Evolutionary conservation across 257 asterid species (phyloP), one percentile per base, ranked within the genome.

Genomic region (Prunella vulgaris): DNA sequence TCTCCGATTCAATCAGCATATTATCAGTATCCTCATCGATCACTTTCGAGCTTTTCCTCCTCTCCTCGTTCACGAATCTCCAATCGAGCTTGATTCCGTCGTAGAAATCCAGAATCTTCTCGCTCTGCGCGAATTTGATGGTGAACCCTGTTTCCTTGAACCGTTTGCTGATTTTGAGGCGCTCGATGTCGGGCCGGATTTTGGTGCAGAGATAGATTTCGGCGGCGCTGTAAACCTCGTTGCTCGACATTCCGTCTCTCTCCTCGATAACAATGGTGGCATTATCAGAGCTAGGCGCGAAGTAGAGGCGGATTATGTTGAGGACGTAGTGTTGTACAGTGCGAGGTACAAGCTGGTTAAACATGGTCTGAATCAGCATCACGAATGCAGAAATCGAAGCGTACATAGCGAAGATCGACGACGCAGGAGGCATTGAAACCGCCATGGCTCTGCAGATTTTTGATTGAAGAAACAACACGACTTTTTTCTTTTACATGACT

Each of bases 381-480:
- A 88, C 28, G 49, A 80, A 78, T 17, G 93, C 85, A 0, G 93
- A 78, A 1, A 83, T 1, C 12, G 97, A 84, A 49, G 93, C 95
- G 76, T 90, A 90, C 5, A 81, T 78, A 0, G 87, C 65, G 70
- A 88, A 90, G 25, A 86, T 54, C 1, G 95, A 74, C 1, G 93
- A 81, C 0, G 89, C 72, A 15, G 90, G 76, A 37, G 95, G 95
- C 51, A 89, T 32, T 10, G 77, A 75, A 5, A 60, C 76, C 3
- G 35, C 77, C 93, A 85, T 80, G 5, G 18, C 12, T 42, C 2
- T 42, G 51, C 18, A 4, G 4, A 35, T 35, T 9, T 9, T 42
- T 42, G 51, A 42, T 42, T 14, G 3, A 4, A 14, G 6, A 42
- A 42, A 42, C 0, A 40, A 13, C 49, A 40, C 6, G 17, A 17